phyloP scores from a whole-genome alignment of 2,329 filamentous ascomycete species.

The Dactylellina parvicollis region DNA sequence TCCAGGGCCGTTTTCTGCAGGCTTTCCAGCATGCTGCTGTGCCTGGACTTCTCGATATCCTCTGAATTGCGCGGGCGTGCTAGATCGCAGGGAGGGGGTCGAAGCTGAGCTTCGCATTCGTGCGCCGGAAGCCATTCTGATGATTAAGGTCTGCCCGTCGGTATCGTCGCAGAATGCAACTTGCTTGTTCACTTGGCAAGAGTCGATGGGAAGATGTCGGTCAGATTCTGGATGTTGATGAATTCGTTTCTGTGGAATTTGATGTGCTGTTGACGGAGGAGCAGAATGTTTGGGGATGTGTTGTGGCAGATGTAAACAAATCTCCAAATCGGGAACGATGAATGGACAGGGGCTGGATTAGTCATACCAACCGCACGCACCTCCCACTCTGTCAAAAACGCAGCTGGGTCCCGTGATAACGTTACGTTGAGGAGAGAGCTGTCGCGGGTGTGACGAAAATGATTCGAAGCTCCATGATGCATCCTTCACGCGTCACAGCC shows the following conservation, averaged over 20 bases:
- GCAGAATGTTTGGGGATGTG: constrained; percentile 43
- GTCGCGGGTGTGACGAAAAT: background rate
- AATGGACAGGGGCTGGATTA: constrained; percentile 17
- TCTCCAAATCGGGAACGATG: constrained; percentile 27
- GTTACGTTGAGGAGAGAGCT: constrained; percentile 15
- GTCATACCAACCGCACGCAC: constrained; percentile 31
- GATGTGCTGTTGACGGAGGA: constrained; percentile 1
- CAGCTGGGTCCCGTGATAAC: constrained; percentile 32
- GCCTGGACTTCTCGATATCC: constrained; percentile 38
- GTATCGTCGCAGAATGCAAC: background rate
- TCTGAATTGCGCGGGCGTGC: constrained; percentile 58
- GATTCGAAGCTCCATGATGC: background rate
- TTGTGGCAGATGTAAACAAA: constrained; percentile 45
- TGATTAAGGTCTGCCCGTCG: background rate
- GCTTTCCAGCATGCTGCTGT: constrained; percentile 59
- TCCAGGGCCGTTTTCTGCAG: constrained; percentile 71
- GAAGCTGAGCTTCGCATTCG: constrained; percentile 74
- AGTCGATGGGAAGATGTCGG: background rate
- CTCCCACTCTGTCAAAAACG: constrained; percentile 21
- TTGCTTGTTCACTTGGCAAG: constrained; percentile 23
- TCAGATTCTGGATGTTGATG: background rate
- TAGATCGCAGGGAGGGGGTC: constrained; percentile 78
- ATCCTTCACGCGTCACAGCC: constrained; percentile 12
- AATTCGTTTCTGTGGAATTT: background rate
- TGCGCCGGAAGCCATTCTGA: constrained; percentile 54